Conservation (phyloP, 441 rosid genomes). For the Adansonia grandidieri region DNA sequence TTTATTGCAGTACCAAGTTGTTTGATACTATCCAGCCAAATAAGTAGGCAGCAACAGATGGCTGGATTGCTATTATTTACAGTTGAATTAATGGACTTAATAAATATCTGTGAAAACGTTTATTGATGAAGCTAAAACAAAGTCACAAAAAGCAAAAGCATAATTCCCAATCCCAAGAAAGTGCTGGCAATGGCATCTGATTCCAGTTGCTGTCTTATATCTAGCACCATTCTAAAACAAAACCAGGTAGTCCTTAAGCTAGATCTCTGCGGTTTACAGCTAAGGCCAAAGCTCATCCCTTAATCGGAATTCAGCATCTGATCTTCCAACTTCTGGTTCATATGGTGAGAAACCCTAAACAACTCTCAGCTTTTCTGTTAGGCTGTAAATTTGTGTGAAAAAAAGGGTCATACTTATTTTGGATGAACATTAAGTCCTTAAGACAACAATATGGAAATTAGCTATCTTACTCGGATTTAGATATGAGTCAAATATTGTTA, state of each 20-base stretch:
- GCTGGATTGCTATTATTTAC: not conserved
- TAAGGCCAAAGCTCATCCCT: not conserved
- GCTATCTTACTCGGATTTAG: too few relatives aligned
- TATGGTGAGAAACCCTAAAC: constrained; percentile 16
- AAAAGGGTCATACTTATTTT: not conserved
- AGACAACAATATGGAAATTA: too few relatives aligned
- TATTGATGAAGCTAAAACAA: not conserved
- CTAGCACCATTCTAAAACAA: not conserved
- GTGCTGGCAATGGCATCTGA: constrained; percentile 24
- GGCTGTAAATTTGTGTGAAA: not conserved
- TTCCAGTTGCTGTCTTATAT: not conserved
- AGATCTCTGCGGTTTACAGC: not conserved
- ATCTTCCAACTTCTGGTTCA: constrained; percentile 18
- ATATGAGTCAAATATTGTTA: too few relatives aligned
- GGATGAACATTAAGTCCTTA: too few relatives aligned
- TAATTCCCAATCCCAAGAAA: constrained; percentile 17
- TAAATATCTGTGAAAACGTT: not conserved
- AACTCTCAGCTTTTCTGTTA: not conserved
- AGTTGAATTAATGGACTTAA: not conserved
- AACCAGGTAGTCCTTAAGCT: not conserved
- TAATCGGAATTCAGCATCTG: not conserved
- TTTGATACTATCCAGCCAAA: too few relatives aligned
- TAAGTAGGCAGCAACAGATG: too few relatives aligned
- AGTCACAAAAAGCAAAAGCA: constrained; percentile 14
- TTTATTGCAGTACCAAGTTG: too few relatives aligned